Base-by-base conservation (phyloP, 192 early-diverging fungal species). In the Linnemannia hyalina region DNA sequence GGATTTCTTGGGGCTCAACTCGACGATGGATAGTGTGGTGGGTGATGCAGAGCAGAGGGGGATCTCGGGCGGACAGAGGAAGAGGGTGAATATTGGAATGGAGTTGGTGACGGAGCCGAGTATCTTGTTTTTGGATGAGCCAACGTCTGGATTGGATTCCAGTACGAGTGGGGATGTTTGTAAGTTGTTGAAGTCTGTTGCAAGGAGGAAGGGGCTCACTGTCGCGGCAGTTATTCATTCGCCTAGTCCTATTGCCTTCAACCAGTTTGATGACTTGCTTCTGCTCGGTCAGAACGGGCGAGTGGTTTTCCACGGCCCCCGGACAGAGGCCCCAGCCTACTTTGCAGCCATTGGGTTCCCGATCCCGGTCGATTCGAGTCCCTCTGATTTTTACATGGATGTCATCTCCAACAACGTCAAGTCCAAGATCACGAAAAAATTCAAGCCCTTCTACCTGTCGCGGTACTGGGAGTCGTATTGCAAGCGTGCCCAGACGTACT, bases 11-110 rank as follows among this genome's bases (percentile, higher is more conserved):
- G 93, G 91, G 20, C 81, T 85, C 40, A 82, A 75, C 49, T 83
- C 92, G 49, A 90, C 93, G 7, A 88, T 89, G 78, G 85, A 81
- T 46, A 76, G 77, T 29, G 49, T 63, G 7, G 88, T 95, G 38
- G 94, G 94, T 5, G 87, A 93, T 73, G 94, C 91, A 77, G 92
- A 89, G 42, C 73, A 77, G 35, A 87, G 94, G 32, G 94, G 94
- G 46, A 91, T 95, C 38, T 93, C 91, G 29, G 94, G 94, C 75
- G 94, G 94, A 22, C 94, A 95, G 60, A 83, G 94, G 8, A 95
- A 95, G 77, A 90, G 94, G 26, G 94, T 95, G 44, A 95, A 95
- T 75, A 95, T 95, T 78, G 94, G 94, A 13, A 95, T 95, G 93
- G 94, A 95, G 75, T 63, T 90, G 6, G 89, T 89, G 0, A 79